A percentile compares a stretch with the other conserved stretches of the same genome.
phyloP scores from a whole-genome alignment of 371 early-diverging fungal genomes.

The Globomyces sp. region DNA sequence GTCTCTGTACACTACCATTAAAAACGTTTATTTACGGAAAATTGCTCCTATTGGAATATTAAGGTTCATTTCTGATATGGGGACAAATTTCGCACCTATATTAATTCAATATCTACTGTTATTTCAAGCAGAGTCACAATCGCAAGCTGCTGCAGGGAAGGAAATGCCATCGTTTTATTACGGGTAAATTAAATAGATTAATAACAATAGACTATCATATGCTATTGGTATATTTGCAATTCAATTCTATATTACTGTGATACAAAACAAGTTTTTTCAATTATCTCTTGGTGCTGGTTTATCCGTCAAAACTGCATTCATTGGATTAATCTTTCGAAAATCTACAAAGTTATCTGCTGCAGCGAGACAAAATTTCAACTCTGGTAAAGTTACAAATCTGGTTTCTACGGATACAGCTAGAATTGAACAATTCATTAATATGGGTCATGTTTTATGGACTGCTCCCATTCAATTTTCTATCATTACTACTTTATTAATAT shows the following conservation, averaged over 20 bases:
- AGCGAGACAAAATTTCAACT: conserved; percentile 52
- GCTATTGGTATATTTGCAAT: conserved; percentile 35
- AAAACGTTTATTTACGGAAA: conserved; percentile 15
- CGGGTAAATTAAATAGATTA: not conserved
- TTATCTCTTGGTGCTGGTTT: conserved; percentile 37
- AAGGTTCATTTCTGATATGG: conserved; percentile 23
- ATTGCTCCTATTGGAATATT: conserved; percentile 21
- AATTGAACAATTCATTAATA: conserved; percentile 46
- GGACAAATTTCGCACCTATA: conserved; percentile 26
- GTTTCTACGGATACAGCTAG: conserved; percentile 81
- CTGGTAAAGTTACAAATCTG: conserved; percentile 79
- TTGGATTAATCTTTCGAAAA: conserved; percentile 63
- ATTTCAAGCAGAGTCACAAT: conserved; percentile 16
- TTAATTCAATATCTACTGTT: conserved; percentile 31
- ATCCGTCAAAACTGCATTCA: conserved; percentile 48
- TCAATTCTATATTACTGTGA: conserved; percentile 29
- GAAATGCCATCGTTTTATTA: conserved; percentile 20
- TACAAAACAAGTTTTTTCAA: conserved; percentile 38
- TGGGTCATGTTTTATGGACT: conserved; percentile 28
- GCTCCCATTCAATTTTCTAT: conserved; percentile 39
- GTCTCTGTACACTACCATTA: conserved; percentile 20
- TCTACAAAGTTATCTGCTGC: conserved; percentile 50
- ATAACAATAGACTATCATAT: conserved; percentile 26
- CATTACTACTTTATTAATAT: conserved; percentile 23
- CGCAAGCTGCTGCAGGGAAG: not conserved